A percentile compares a stretch with the other conserved stretches of the same genome.
Conservation (phyloP, 2,329 filamentous ascomycete genomes). For the Fusarium tanahbumbuense region DNA sequence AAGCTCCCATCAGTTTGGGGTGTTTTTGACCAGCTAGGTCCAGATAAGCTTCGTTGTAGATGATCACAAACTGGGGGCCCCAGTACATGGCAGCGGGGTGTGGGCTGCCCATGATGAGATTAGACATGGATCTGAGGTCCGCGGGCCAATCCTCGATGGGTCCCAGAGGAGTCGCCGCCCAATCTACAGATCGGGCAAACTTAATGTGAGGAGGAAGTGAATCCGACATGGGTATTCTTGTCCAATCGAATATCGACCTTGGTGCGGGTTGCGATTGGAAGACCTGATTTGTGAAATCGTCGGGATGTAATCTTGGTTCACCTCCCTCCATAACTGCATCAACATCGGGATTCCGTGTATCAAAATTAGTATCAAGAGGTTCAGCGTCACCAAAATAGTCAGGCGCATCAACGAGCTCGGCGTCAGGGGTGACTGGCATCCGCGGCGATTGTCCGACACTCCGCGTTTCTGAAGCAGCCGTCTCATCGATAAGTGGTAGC, state of each 20-base stretch:
- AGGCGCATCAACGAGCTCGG: slow-evolving; percentile 47
- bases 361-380: slow-evolving; percentile 20
- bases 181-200: slow-evolving; percentile 78
- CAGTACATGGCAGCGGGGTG: slow-evolving; percentile 84
- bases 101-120: slow-evolving; percentile 82
- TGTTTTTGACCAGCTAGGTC: slow-evolving; percentile 81
- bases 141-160: slow-evolving; percentile 79
- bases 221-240: slow-evolving; percentile 72
- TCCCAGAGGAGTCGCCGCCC: slow-evolving; percentile 78
- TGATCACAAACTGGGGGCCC: slow-evolving; percentile 74
- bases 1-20: slow-evolving; percentile 78
- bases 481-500: slow-evolving; percentile 53
- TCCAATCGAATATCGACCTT: slow-evolving; percentile 81
- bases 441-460: slow-evolving; percentile 53
- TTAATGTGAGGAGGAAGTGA: slow-evolving; percentile 76
- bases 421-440: slow-evolving; percentile 51
- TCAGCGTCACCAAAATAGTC: slow-evolving; percentile 59
- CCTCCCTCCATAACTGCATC: slow-evolving; percentile 46
- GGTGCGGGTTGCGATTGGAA: slow-evolving; percentile 50
- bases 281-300: slow-evolving; percentile 58
- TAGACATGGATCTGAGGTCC: slow-evolving; percentile 81
- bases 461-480: slow-evolving; percentile 49
- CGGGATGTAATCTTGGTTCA: slow-evolving; percentile 51
- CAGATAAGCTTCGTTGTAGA: slow-evolving; percentile 81
- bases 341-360: slow-evolving; percentile 14